Conservation (phyloP, 2,329 filamentous ascomycete species). For the Sporothrix sp. region DNA sequence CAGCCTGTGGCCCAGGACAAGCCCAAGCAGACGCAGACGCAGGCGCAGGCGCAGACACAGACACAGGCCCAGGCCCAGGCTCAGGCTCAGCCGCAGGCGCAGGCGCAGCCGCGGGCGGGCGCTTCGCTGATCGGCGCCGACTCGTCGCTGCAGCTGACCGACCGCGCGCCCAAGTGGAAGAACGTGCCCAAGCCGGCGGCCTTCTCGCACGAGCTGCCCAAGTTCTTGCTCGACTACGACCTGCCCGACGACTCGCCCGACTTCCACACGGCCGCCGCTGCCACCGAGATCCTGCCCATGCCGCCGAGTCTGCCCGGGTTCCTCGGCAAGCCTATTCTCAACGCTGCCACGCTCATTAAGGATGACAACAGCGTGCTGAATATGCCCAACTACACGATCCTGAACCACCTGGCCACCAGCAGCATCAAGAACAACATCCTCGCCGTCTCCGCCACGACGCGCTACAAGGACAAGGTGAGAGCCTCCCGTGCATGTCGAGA, state of each 20-base stretch:
- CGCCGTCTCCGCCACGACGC: slow-evolving; percentile 91
- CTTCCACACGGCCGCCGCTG: slow-evolving; percentile 64
- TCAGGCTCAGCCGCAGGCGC: too few species aligned
- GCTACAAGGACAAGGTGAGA: slow-evolving; percentile 88
- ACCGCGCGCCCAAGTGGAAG: slow-evolving; percentile 41
- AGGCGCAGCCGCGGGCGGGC: neutral
- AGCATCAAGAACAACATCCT: slow-evolving; percentile 96
- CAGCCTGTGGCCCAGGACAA: slow-evolving; percentile 20
- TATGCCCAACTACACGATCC: slow-evolving; percentile 92
- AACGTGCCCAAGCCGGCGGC: slow-evolving; percentile 44
- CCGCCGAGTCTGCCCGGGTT: slow-evolving; percentile 85
- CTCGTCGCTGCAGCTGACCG: slow-evolving; percentile 13
- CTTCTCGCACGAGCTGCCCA: slow-evolving; percentile 68
- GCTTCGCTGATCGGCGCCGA: neutral
- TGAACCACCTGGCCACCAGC: slow-evolving; percentile 94
- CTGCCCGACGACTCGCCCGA: slow-evolving; percentile 66
- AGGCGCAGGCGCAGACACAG: neutral
- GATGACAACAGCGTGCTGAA: slow-evolving; percentile 96
- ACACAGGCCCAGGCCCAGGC: neutral
- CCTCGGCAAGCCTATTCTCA: slow-evolving; percentile 87
- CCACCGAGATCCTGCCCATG: slow-evolving; percentile 68
- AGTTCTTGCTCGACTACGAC: slow-evolving; percentile 80
- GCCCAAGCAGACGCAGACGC: neutral
- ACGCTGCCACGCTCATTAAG: slow-evolving; percentile 84
- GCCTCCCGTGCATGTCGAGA: too few species aligned